Conservation (phyloP, 2,329 filamentous ascomycete species). For the Trichoderma endophyticum region DNA sequence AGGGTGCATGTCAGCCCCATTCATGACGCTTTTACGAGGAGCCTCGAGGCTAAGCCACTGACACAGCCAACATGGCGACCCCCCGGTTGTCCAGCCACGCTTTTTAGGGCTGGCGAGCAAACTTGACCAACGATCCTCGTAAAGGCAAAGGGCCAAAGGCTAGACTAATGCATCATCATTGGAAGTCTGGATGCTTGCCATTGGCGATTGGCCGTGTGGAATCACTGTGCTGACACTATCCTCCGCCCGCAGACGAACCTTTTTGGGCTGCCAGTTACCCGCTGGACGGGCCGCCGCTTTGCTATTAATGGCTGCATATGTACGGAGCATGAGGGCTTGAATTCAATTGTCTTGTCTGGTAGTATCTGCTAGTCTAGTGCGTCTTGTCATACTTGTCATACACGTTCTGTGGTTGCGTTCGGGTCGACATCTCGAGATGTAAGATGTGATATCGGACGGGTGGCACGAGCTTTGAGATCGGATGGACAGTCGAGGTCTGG, state of each 20-base stretch:
- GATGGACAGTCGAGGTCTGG: not conserved
- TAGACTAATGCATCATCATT: not conserved
- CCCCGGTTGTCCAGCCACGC: not conserved
- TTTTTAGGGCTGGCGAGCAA: not conserved
- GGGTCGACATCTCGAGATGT: not conserved
- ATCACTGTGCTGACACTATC: conserved; percentile 2
- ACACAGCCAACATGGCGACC: conserved; percentile 7
- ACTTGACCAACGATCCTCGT: not conserved
- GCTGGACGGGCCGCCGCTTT: conserved; percentile 12
- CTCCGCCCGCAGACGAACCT: not conserved
- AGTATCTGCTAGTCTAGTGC: not conserved
- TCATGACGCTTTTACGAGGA: conserved; percentile 10
- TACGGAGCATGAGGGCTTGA: not conserved
- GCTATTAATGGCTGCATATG: conserved; percentile 11
- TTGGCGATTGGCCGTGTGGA: not conserved
- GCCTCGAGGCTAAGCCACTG: conserved; percentile 8
- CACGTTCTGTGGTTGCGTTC: not conserved
- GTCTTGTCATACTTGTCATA: not conserved
- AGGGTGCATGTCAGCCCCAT: conserved; percentile 8
- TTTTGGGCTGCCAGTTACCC: conserved; percentile 11
- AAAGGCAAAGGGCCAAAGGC: not conserved
- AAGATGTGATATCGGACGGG: not conserved
- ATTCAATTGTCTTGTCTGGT: not conserved
- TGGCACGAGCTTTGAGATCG: not conserved
- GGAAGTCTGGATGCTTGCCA: not conserved